phyloP scores from a whole-genome alignment of 352 stramenopile genomes.

The Phytophthora megakarya region DNA sequence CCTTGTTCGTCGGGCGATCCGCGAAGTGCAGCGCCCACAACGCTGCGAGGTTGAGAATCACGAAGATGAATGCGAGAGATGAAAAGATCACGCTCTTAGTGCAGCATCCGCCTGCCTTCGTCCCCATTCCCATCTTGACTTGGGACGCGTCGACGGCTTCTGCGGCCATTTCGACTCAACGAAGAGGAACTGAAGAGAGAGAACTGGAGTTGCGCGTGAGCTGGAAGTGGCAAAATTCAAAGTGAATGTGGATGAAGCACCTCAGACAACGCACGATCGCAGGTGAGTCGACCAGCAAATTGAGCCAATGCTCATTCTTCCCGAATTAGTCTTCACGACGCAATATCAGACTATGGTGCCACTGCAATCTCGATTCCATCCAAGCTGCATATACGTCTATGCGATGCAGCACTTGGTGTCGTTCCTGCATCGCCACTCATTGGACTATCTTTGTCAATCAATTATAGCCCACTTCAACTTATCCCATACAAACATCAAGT shows the following conservation, averaged over 20 bases:
- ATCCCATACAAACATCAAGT: slow-evolving; percentile 13
- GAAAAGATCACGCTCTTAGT: slow-evolving; percentile 32
- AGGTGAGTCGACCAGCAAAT: neutral
- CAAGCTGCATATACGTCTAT: neutral
- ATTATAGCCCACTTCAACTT: slow-evolving; percentile 27
- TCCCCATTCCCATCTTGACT: slow-evolving; percentile 40
- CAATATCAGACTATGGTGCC: neutral
- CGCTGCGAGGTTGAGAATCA: slow-evolving; percentile 62
- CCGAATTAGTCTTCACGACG: slow-evolving; percentile 7
- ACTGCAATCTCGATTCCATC: neutral
- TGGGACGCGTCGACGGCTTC: slow-evolving; percentile 53
- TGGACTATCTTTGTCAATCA: slow-evolving; percentile 1
- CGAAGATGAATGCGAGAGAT: slow-evolving; percentile 53
- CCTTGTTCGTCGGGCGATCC: slow-evolving; percentile 36
- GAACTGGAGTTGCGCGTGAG: slow-evolving; percentile 16
- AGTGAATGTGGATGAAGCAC: slow-evolving; percentile 16
- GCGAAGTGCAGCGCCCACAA: slow-evolving; percentile 73
- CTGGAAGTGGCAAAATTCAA: slow-evolving; percentile 26
- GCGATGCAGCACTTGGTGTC: neutral
- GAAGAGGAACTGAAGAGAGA: neutral
- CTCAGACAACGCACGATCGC: too few species aligned
- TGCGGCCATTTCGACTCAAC: slow-evolving; percentile 25
- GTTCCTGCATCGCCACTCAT: slow-evolving; percentile 8
- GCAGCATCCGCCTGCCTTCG: slow-evolving; percentile 1
- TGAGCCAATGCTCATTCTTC: neutral